These are phyloP conservation scores for Deakozyma indianensis DNA, from an alignment of 805 yeast genomes.

Conservation along the genomic window DNA sequence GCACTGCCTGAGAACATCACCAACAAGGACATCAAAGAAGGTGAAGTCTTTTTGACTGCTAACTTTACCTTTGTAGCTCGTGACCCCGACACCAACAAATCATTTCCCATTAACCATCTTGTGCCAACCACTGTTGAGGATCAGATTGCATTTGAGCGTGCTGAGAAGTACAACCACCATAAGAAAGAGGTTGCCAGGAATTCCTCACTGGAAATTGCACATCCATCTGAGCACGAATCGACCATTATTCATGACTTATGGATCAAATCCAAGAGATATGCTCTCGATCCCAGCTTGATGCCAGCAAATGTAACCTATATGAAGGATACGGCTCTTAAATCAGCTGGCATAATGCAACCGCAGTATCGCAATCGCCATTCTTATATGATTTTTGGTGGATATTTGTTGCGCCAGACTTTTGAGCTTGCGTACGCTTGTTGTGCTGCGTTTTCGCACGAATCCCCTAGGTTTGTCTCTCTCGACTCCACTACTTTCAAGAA, in stretches of 20 bases:
- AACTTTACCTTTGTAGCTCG: slow-evolving; percentile 93
- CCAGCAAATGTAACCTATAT: slow-evolving; percentile 47
- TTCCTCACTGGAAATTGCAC: slow-evolving; percentile 50
- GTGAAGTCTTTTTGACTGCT: slow-evolving; percentile 70
- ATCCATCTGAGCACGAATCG: slow-evolving; percentile 60
- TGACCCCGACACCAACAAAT: slow-evolving; percentile 81
- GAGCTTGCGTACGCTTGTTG: slow-evolving; percentile 90
- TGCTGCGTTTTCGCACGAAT: slow-evolving; percentile 72
- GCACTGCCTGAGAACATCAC: slow-evolving; percentile 37
- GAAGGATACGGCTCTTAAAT: slow-evolving; percentile 55
- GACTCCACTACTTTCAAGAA: slow-evolving; percentile 86
- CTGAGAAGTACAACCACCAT: slow-evolving; percentile 78
- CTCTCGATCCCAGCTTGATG: slow-evolving; percentile 16
- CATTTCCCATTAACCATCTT: slow-evolving; percentile 72
- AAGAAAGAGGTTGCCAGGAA: slow-evolving; percentile 66
- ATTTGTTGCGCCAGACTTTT: slow-evolving; percentile 78
- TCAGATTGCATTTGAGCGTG: slow-evolving; percentile 73
- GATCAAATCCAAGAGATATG: slow-evolving; percentile 24
- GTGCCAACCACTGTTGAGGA: slow-evolving; percentile 64
- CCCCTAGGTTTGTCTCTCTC: slow-evolving; percentile 78
- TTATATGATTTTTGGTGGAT: slow-evolving; percentile 92
- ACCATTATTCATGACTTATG: slow-evolving; percentile 65
- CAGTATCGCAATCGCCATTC: slow-evolving; percentile 92
- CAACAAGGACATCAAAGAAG: slow-evolving; percentile 39
- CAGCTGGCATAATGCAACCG: slow-evolving; percentile 89